Evolutionary conservation across 1,284 basidiomycete species (phyloP).

Genomic region (Kalmanozyma brasiliensis): DNA sequence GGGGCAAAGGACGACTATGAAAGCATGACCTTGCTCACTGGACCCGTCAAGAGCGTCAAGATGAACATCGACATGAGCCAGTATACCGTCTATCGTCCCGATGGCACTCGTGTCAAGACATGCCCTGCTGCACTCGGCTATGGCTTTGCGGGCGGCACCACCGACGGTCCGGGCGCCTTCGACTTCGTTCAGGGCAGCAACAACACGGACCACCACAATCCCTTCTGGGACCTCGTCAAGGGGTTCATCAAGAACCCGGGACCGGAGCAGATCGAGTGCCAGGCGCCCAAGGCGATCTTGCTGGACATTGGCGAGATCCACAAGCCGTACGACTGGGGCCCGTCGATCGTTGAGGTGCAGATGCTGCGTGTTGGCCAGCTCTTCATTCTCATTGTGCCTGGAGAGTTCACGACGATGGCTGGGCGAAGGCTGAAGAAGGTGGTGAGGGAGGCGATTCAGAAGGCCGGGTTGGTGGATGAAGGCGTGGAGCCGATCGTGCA

Average conservation of each 20-base stretch:
- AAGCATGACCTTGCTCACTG: conserved; percentile 22
- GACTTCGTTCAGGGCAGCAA: conserved; percentile 84
- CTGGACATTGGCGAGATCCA: conserved; percentile 59
- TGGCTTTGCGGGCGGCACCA: conserved; percentile 75
- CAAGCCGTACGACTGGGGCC: conserved; percentile 79
- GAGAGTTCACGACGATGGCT: conserved; percentile 75
- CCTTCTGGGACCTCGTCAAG: conserved; percentile 79
- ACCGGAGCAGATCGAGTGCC: conserved; percentile 77
- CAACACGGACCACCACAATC: conserved; percentile 75
- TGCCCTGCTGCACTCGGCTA: conserved; percentile 79
- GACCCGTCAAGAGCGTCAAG: conserved; percentile 52
- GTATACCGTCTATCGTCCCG: conserved; percentile 76
- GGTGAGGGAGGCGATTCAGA: conserved; percentile 75
- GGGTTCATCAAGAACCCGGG: conserved; percentile 77
- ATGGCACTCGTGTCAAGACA: conserved; percentile 77
- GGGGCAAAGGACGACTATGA: conserved; percentile 19
- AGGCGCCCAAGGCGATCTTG: conserved; percentile 82
- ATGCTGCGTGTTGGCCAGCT: conserved; percentile 82
- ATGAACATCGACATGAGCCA: conserved; percentile 74
- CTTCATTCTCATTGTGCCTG: conserved; percentile 80
- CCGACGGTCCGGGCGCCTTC: conserved; percentile 82
- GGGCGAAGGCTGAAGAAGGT: conserved; percentile 73
- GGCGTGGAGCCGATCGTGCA: conserved; percentile 55
- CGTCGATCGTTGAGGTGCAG: conserved; percentile 80
- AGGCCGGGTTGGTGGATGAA: conserved; percentile 74